Evolutionary conservation across 1,284 basidiomycete genomes (phyloP).

Genomic region (Cystobasidium pallidum): DNA sequence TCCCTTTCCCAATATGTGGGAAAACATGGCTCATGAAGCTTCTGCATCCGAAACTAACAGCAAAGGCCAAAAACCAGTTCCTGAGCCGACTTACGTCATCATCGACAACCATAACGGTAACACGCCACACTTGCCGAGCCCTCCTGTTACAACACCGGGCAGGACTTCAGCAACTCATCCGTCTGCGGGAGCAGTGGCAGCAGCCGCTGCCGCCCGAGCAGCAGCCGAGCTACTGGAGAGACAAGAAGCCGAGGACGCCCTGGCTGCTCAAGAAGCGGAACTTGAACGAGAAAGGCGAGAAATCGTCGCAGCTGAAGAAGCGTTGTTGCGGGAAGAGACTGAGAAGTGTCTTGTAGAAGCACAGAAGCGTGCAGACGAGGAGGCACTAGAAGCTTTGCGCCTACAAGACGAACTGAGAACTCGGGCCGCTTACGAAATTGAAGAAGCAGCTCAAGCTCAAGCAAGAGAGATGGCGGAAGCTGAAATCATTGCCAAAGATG

Average conservation of each 20-base stretch:
- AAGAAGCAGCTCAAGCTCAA: constrained; percentile 19
- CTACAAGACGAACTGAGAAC: not conserved
- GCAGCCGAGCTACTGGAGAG: not conserved
- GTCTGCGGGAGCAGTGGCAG: not conserved
- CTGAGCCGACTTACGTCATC: constrained; percentile 5
- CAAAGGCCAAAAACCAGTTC: constrained; percentile 8
- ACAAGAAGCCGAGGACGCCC: constrained; percentile 3
- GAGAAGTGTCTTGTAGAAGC: not conserved
- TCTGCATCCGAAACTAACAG: not conserved
- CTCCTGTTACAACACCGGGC: constrained; percentile 8
- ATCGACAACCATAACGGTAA: constrained; percentile 2
- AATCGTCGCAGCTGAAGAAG: constrained; percentile 10
- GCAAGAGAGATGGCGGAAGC: constrained; percentile 13
- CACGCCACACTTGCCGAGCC: not conserved
- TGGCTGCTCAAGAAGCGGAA: constrained; percentile 18
- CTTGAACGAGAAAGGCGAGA: constrained; percentile 11
- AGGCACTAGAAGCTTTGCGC: constrained; percentile 7
- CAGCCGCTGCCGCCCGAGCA: not conserved
- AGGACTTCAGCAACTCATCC: constrained; percentile 13
- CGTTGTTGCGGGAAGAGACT: not conserved
- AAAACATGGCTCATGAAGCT: not conserved
- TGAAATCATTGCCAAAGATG: not conserved
- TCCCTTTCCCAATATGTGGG: not conserved
- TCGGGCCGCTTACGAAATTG: constrained; percentile 20
- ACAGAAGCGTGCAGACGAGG: constrained; percentile 4